A percentile compares a stretch with the other conserved stretches of the same genome.
Evolutionary conservation across 371 early-diverging fungal genomes (phyloP).

Genomic region (Nematocida homosporus): DNA sequence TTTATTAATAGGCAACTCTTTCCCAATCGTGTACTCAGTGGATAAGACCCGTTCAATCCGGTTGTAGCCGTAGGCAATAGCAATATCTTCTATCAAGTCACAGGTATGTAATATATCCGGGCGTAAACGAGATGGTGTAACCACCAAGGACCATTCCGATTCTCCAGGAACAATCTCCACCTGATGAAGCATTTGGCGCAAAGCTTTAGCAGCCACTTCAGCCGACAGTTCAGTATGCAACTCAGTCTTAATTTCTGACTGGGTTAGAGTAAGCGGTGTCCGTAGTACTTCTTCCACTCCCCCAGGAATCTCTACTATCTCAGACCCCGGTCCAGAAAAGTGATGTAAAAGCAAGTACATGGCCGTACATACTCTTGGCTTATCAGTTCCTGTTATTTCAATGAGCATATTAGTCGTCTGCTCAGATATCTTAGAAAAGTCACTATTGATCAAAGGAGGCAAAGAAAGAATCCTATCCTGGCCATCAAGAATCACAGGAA

Average conservation of each 20-base stretch:
- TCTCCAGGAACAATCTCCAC: conserved; percentile 57
- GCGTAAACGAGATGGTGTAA: conserved; percentile 82
- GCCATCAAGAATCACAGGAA: conserved; percentile 80
- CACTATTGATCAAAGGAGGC: conserved; percentile 98
- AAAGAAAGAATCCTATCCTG: conserved; percentile 80
- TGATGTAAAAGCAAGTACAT: conserved; percentile 59
- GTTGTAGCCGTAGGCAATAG: conserved; percentile 96
- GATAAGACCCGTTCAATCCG: conserved; percentile 79
- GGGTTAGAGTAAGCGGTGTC: conserved; percentile 65
- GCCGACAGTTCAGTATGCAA: conserved; percentile 45
- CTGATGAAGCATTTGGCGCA: conserved; percentile 68
- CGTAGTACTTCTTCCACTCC: background rate
- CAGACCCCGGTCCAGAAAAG: conserved; percentile 71
- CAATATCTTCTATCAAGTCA: conserved; percentile 97
- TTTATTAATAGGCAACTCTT: conserved; percentile 84
- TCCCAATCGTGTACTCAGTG: conserved; percentile 76
- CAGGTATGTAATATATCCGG: conserved; percentile 90
- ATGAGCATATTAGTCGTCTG: conserved; percentile 93
- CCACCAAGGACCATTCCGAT: conserved; percentile 72
- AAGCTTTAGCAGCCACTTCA: conserved; percentile 27
- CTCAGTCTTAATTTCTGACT: conserved; percentile 72
- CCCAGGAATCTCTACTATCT: conserved; percentile 70
- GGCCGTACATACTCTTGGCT: conserved; percentile 66
- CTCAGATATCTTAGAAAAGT: conserved; percentile 88
- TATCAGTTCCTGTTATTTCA: conserved; percentile 93